A percentile compares a stretch with the other conserved stretches of the same genome.
These are phyloP conservation scores for Didymella sp. DNA, from an alignment of 2,329 filamentous ascomycete species.

Conservation along the genomic window DNA sequence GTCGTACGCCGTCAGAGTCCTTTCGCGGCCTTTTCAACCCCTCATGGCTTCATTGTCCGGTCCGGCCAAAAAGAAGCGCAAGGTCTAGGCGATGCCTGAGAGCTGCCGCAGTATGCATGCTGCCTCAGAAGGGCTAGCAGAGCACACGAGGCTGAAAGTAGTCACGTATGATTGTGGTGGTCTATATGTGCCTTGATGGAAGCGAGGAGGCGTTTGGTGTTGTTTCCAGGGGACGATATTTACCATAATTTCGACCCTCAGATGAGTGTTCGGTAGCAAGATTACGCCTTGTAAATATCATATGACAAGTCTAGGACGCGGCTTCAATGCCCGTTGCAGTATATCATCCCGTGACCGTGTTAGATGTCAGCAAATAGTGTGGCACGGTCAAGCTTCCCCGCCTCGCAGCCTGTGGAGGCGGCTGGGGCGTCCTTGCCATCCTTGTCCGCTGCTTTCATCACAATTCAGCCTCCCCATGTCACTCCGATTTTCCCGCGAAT, in stretches of 20 bases:
- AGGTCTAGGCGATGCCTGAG: not conserved
- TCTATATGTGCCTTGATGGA: not conserved
- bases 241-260: not conserved
- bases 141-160: not conserved
- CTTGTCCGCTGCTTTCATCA: no score
- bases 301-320: slow-evolving; percentile 9
- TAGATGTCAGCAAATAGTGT: slow-evolving; percentile 18
- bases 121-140: not conserved
- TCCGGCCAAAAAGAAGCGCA: slow-evolving; percentile 10
- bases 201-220: not conserved
- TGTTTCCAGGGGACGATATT: not conserved
- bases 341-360: slow-evolving; percentile 22
- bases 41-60: not conserved
- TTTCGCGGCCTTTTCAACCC: not conserved
- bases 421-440: no score
- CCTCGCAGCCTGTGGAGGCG: slow-evolving; percentile 22
- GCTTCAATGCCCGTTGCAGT: slow-evolving; percentile 25
- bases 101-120: not conserved
- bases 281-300: slow-evolving; percentile 9
- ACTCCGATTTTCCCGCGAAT: slow-evolving; percentile 22
- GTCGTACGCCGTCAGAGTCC: not conserved
- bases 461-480: slow-evolving; percentile 27
- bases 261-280: not conserved
- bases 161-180: not conserved
- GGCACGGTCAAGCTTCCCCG: slow-evolving; percentile 35